Evolutionary conservation across 1,139 yeast genomes (phyloP).

Genomic region (Magnusiomyces tetraspermus): DNA sequence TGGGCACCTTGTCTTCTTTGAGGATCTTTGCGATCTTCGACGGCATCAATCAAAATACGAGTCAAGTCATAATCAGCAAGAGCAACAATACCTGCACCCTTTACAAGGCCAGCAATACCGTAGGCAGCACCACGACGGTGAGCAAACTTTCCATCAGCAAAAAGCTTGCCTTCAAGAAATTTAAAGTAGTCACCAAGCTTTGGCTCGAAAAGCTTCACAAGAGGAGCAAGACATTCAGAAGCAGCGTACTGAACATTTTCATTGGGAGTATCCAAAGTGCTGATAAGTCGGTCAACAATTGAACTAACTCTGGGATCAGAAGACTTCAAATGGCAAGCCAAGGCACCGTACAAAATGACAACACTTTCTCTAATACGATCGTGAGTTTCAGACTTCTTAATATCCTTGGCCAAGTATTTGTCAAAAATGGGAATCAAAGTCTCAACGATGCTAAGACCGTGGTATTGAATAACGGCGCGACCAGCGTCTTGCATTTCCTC

Average conservation of each 20-base stretch:
- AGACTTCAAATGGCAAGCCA: conserved; percentile 67
- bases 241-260: conserved; percentile 84
- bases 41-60: conserved; percentile 68
- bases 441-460: conserved; percentile 61
- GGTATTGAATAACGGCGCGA: conserved; percentile 51
- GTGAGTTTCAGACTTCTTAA: conserved; percentile 38
- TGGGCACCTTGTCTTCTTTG: conserved; percentile 81
- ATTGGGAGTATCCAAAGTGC: conserved; percentile 77
- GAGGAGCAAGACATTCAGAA: conserved; percentile 74
- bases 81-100: conserved; percentile 78
- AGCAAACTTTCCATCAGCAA: conserved; percentile 40
- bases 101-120: conserved; percentile 87
- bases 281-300: conserved; percentile 60
- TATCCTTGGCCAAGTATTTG: conserved; percentile 35
- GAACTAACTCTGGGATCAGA: conserved; percentile 53
- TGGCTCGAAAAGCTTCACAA: conserved; percentile 45
- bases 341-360: conserved; percentile 76
- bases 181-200: conserved; percentile 47
- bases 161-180: conserved; percentile 48
- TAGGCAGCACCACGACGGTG: conserved; percentile 89
- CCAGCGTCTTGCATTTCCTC: conserved; percentile 90
- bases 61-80: conserved; percentile 68
- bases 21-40: conserved; percentile 75
- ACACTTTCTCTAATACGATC: conserved; percentile 69
- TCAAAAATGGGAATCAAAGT: conserved; percentile 71